Evolutionary conservation across 768 basidiomycete genomes (phyloP).

Genomic region (Boletus patriciae): DNA sequence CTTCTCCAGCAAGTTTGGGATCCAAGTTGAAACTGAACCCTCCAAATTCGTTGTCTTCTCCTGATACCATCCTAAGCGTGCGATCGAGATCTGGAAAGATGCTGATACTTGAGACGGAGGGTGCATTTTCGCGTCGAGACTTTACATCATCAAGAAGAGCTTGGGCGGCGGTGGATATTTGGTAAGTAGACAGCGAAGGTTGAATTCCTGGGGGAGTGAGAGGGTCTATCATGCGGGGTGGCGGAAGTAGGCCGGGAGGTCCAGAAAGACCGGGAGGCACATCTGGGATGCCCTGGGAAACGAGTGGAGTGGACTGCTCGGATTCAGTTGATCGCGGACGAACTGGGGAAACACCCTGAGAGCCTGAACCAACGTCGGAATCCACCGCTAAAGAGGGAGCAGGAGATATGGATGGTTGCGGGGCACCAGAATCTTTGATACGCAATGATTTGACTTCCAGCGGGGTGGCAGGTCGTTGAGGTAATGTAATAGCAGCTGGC

Average conservation of each 20-base stretch:
- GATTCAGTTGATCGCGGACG: constrained; percentile 44
- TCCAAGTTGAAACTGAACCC: constrained; percentile 89
- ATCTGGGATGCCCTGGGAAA: constrained; percentile 53
- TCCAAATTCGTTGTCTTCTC: constrained; percentile 57
- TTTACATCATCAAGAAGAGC: constrained; percentile 84
- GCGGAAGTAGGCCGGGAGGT: constrained; percentile 48
- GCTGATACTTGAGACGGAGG: constrained; percentile 44
- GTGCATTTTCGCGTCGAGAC: constrained; percentile 62
- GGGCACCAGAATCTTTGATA: constrained; percentile 44
- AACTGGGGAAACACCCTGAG: constrained; percentile 44
- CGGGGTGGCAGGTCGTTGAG: constrained; percentile 47
- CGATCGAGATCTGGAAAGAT: constrained; percentile 91
- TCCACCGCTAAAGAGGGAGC: constrained; percentile 50
- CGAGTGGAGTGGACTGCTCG: constrained; percentile 35
- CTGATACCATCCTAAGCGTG: constrained; percentile 70
- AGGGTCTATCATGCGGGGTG: constrained; percentile 51
- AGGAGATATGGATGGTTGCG: constrained; percentile 39
- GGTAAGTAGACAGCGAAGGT: constrained; percentile 59
- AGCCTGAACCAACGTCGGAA: constrained; percentile 47
- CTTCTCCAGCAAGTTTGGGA: constrained; percentile 61
- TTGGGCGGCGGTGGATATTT: constrained; percentile 83
- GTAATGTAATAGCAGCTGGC: constrained; percentile 41
- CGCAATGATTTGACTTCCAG: constrained; percentile 41
- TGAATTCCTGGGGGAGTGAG: constrained; percentile 44
- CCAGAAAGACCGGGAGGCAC: constrained; percentile 61